A percentile compares a stretch with the other conserved stretches of the same genome.
phyloP scores from a whole-genome alignment of 768 basidiomycete genomes.

The Lentinus brumalis region DNA sequence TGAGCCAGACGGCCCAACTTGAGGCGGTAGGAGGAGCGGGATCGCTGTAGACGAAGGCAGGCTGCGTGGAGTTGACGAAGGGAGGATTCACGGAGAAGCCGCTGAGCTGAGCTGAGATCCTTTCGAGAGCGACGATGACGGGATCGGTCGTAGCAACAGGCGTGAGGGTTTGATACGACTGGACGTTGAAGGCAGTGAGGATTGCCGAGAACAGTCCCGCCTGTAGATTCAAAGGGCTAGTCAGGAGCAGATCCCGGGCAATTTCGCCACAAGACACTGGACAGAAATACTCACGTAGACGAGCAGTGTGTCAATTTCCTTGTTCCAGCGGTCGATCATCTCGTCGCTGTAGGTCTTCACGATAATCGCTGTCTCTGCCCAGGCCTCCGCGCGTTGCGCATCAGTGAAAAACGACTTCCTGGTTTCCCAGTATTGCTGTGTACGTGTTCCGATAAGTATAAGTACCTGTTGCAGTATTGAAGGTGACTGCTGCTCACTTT shows the following conservation, averaged over 20 bases:
- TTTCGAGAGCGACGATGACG: not conserved
- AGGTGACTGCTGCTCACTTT: too few species aligned
- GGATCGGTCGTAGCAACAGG: not conserved
- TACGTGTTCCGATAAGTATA: too few species aligned
- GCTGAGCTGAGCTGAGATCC: slow-evolving; percentile 6
- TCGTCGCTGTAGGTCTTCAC: slow-evolving; percentile 1
- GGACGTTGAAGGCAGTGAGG: slow-evolving; percentile 7
- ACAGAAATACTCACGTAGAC: not conserved
- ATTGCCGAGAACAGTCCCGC: not conserved
- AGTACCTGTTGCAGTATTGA: too few species aligned
- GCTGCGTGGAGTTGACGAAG: not conserved
- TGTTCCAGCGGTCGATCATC: not conserved
- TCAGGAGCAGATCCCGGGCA: too few species aligned
- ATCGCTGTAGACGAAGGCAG: not conserved
- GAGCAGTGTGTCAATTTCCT: not conserved
- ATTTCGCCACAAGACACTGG: not conserved
- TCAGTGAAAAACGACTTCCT: too few species aligned
- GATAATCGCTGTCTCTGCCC: not conserved
- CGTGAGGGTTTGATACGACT: slow-evolving; percentile 2
- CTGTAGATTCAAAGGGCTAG: not conserved
- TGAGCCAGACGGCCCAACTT: slow-evolving; percentile 5
- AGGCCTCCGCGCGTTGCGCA: not conserved
- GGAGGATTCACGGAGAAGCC: not conserved
- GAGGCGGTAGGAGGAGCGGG: not conserved
- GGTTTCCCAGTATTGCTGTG: too few species aligned